These are phyloP conservation scores for Nyssa sinensis DNA, from an alignment of 148 eudicot species.

Conservation along the genomic window DNA sequence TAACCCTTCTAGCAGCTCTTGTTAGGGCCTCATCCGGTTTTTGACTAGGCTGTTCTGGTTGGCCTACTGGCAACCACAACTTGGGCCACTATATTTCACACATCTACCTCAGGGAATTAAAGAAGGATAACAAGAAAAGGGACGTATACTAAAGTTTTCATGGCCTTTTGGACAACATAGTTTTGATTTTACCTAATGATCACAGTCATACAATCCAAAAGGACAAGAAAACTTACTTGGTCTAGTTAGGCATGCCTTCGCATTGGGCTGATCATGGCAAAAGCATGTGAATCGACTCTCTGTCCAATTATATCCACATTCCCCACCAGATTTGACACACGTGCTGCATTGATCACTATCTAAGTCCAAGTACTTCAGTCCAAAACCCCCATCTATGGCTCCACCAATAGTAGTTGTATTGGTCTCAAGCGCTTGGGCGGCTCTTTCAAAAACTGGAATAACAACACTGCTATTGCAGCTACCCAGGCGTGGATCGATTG, in stretches of 20 bases:
- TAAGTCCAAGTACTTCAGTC: conserved; percentile 8
- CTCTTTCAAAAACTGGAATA: conserved; percentile 26
- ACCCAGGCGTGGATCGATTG: conserved; percentile 5
- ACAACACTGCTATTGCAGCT: conserved; percentile 28
- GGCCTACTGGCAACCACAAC: no score
- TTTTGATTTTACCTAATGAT: no score
- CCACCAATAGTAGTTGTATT: background rate
- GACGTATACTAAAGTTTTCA: no score
- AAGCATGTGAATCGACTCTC: conserved; percentile 14
- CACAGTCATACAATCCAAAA: no score
- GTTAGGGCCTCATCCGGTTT: no score
- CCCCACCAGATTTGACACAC: conserved; percentile 15
- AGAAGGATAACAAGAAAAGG: no score
- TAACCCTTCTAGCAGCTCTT: no score
- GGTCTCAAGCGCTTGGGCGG: conserved; percentile 14
- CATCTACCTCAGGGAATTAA: no score
- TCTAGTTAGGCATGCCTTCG: background rate
- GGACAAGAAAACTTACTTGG: conserved; percentile 13
- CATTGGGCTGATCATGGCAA: background rate
- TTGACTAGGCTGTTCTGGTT: no score
- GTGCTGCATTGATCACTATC: conserved; percentile 8
- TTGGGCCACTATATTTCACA: no score
- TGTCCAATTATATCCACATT: conserved; percentile 3
- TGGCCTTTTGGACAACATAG: no score
- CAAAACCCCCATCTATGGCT: conserved; percentile 27